phyloP scores from a whole-genome alignment of 2,329 filamentous ascomycete species.

The Microdochium trichocladiopsis region DNA sequence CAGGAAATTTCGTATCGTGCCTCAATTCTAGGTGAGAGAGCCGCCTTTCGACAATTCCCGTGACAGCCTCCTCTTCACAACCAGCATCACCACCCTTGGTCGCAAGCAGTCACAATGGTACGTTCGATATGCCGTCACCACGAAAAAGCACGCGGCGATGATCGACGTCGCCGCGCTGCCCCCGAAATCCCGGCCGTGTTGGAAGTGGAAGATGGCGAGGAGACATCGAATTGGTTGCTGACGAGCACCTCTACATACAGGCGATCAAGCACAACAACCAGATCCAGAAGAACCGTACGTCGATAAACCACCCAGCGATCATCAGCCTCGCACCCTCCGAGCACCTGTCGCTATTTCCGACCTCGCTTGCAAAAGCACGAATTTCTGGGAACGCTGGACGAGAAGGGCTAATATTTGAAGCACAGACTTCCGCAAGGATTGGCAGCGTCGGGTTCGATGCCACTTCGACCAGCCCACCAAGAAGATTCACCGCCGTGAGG shows the following conservation, averaged over 20 bases:
- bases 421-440: constrained; percentile 98
- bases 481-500: constrained; percentile 87
- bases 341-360: background rate
- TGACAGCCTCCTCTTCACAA: background rate
- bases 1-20: constrained; percentile 1
- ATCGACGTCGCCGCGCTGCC: background rate
- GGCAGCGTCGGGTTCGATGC: constrained; percentile 97
- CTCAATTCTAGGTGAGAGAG: background rate
- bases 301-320: background rate
- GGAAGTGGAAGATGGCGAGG: constrained; percentile 1
- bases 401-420: constrained; percentile 30
- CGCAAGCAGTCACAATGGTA: constrained; percentile 1
- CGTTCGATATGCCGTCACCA: background rate
- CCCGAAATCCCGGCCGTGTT: background rate
- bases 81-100: constrained; percentile 1
- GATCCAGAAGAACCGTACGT: constrained; percentile 90
- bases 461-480: constrained; percentile 99
- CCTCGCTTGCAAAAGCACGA: background rate
- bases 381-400: background rate
- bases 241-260: constrained; percentile 30
- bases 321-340: background rate
- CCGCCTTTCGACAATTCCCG: constrained; percentile 1
- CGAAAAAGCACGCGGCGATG: background rate
- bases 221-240: background rate
- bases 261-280: constrained; percentile 99